Evolutionary conservation across 345 rosid genomes (phyloP).

Genomic region (Carallia brachiata): DNA sequence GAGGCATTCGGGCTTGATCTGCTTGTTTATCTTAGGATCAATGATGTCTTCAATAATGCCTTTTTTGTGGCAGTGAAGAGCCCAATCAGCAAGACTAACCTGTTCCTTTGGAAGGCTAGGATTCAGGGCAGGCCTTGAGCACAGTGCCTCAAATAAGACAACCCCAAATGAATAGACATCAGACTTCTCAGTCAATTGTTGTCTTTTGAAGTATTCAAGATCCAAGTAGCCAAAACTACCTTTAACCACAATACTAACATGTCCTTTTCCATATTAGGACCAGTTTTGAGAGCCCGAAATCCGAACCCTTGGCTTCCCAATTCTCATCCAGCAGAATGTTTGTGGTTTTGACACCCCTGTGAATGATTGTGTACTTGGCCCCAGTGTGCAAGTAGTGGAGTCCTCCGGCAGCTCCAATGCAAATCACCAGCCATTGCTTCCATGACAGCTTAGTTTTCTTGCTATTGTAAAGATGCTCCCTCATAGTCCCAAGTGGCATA

Average conservation of each 20-base stretch:
- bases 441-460: constrained; percentile 54
- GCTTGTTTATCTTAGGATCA: constrained; percentile 57
- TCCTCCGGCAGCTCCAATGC: constrained; percentile 81
- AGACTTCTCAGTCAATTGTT: constrained; percentile 82
- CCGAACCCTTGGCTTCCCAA: constrained; percentile 83
- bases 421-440: constrained; percentile 73
- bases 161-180: constrained; percentile 91
- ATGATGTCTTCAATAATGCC: constrained; percentile 55
- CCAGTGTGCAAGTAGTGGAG: constrained; percentile 90
- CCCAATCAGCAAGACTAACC: constrained; percentile 91
- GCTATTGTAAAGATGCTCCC: constrained; percentile 66
- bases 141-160: constrained; percentile 71
- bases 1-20: constrained; percentile 52
- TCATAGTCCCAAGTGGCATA: constrained; percentile 79
- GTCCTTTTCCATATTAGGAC: constrained; percentile 75
- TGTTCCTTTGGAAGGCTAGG: constrained; percentile 72
- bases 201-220: constrained; percentile 80
- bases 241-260: constrained; percentile 80
- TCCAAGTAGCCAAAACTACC: constrained; percentile 92
- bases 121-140: constrained; percentile 72
- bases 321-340: constrained; percentile 81
- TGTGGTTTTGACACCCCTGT: constrained; percentile 92
- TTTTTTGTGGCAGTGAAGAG: constrained; percentile 46
- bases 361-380: constrained; percentile 83
- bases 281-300: constrained; percentile 76